A percentile compares a stretch with the other conserved stretches of the same genome.
phyloP scores from a whole-genome alignment of 306 rosid genomes.

The Corylus avellana region DNA sequence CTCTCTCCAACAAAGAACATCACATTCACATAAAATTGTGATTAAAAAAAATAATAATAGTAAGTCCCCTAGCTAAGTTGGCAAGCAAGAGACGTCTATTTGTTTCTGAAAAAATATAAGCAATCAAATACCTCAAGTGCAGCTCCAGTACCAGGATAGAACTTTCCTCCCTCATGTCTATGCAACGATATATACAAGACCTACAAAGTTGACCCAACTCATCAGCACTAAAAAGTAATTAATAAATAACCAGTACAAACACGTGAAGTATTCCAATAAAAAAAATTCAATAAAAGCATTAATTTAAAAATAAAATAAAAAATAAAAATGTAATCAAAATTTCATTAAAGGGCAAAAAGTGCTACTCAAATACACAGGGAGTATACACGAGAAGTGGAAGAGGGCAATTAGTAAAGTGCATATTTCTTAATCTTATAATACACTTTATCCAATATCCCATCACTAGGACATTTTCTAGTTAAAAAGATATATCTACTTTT shows the following conservation, averaged over 20 bases:
- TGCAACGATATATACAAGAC: conserved; percentile 93
- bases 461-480: neutral
- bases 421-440: neutral
- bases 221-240: conserved; percentile 29
- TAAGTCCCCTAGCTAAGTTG: conserved; percentile 42
- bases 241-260: neutral
- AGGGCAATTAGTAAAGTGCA: conserved; percentile 10
- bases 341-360: too few relatives aligned
- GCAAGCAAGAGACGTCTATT: conserved; percentile 52
- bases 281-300: neutral
- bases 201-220: conserved; percentile 41
- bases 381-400: neutral
- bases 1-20: conserved; percentile 1
- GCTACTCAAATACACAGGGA: too few relatives aligned
- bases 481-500: neutral
- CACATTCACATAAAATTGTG: conserved; percentile 26
- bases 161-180: conserved; percentile 86
- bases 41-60: conserved; percentile 19
- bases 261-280: neutral
- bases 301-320: too few relatives aligned
- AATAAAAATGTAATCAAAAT: too few relatives aligned
- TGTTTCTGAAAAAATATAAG: conserved; percentile 30
- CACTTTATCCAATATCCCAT: neutral
- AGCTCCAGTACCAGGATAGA: conserved; percentile 99
- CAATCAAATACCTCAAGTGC: conserved; percentile 77